phyloP scores from a whole-genome alignment of 2,329 filamentous ascomycete genomes.

The Alternaria hordeiaustralica region DNA sequence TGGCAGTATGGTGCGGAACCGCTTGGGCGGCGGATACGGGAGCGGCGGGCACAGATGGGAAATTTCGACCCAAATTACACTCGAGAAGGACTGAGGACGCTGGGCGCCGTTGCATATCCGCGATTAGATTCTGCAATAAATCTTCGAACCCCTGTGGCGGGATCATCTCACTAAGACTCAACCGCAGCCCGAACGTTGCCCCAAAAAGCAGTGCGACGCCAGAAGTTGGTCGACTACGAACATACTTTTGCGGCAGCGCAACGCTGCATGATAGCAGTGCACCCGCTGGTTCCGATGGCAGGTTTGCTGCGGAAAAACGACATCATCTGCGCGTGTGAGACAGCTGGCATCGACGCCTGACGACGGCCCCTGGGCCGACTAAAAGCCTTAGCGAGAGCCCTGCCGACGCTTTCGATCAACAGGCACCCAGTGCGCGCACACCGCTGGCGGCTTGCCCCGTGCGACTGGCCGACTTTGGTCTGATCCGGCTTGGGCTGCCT shows the following conservation, averaged over 20 bases:
- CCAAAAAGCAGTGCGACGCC: constrained; percentile 16
- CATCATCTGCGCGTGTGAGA: constrained; percentile 31
- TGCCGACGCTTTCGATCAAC: constrained; percentile 38
- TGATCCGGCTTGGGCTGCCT: constrained; percentile 31
- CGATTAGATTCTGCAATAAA: constrained; percentile 28
- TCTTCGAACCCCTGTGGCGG: constrained; percentile 27
- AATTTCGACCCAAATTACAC: constrained; percentile 80
- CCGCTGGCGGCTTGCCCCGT: constrained; percentile 41
- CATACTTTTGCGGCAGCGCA: constrained; percentile 20
- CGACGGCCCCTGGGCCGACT: constrained; percentile 29
- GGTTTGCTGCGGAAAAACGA: constrained; percentile 13
- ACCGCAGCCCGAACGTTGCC: constrained; percentile 30
- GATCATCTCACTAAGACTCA: constrained; percentile 19
- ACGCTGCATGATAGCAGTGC: background rate
- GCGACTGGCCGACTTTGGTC: constrained; percentile 32
- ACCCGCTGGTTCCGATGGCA: constrained; percentile 2
- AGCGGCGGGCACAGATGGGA: constrained; percentile 86
- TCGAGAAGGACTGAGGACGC: constrained; percentile 54
- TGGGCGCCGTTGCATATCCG: constrained; percentile 23
- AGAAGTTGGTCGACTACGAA: background rate
- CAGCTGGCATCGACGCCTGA: constrained; percentile 42
- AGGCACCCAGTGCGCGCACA: constrained; percentile 36
- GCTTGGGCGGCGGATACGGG: constrained; percentile 87
- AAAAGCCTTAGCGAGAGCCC: constrained; percentile 31
- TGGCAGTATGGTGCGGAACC: constrained; percentile 79